Base-by-base conservation (phyloP, 1,139 yeast species). In the Debaryomyces sp. region DNA sequence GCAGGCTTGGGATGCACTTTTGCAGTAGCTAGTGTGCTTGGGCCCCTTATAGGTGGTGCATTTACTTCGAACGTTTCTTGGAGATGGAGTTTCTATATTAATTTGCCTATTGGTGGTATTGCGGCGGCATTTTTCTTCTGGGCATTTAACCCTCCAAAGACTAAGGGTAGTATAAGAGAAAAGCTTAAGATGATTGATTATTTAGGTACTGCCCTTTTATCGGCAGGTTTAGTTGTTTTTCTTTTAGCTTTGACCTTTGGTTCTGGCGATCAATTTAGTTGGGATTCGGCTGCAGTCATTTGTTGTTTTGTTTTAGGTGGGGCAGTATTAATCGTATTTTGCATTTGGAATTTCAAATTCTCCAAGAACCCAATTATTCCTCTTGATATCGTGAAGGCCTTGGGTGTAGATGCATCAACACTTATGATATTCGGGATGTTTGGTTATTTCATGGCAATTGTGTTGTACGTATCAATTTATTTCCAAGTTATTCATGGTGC, bases 11-110 rank as follows among this genome's bases (percentile, higher is more conserved):
- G 85, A 0, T 53, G 56, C 5, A 54, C 60, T 8, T 61, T 64
- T 56, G 63, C 65, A 1, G 51, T 81, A 9, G 85, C 87, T 2
- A 74, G 77, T 47, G 80, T 80, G 1, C 54, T 78, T 12, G 87
- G 87, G 0, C 87, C 87, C 0, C 73, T 82, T 47, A 61, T 82
- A 18, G 82, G 82, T 50, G 81, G 83, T 26, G 82, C 78, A 0
- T 77, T 81, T 50, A 73, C 79, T 5, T 59, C 69, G 22, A 66
- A 70, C 49, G 67, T 64, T 22, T 52, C 70, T 8, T 82, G 87
- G 87, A 71, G 82, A 54, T 52, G 60, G 55, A 42, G 74, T 63
- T 52, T 52, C 33, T 52, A 48, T 22, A 51, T 52, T 27, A 71
- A 71, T 48, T 66, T 71, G 50, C 77, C 77, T 10, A 60, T 71